Percentiles rank a stretch among this genome's conserved stretches.
Evolutionary conservation across 768 basidiomycete species (phyloP).

Genomic region (Leucocoprinus birnbaumii): DNA sequence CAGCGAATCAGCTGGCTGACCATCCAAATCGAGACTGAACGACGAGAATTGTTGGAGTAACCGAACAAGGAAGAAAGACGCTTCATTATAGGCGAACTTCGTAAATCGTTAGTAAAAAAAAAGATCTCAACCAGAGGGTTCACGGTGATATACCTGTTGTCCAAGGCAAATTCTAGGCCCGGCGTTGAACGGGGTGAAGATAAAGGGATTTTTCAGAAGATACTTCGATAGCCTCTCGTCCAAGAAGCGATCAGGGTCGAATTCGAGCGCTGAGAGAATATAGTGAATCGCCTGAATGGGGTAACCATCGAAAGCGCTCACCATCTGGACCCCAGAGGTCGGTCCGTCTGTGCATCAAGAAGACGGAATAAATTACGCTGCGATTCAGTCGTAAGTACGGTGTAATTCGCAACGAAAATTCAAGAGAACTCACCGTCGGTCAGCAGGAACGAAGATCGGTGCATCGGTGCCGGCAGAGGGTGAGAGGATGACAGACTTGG

Average conservation of each 20-base stretch:
- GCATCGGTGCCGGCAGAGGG: constrained; percentile 10
- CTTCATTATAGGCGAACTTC: constrained; percentile 55
- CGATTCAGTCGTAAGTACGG: background rate
- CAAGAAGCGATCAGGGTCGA: constrained; percentile 67
- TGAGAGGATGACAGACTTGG: constrained; percentile 16
- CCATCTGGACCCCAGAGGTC: constrained; percentile 64
- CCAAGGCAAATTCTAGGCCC: constrained; percentile 64
- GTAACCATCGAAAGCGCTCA: constrained; percentile 17
- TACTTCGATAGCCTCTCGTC: constrained; percentile 54
- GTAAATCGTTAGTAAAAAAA: too few relatives aligned
- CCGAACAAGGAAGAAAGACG: constrained; percentile 51
- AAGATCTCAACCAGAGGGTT: background rate
- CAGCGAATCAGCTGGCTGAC: constrained; percentile 28
- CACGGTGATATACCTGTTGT: constrained; percentile 22
- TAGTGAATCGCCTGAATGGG: background rate
- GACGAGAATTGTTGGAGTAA: constrained; percentile 46
- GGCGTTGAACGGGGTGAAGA: constrained; percentile 69
- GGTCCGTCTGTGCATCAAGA: constrained; percentile 38
- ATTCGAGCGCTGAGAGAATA: constrained; percentile 37
- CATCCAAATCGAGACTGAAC: constrained; percentile 35
- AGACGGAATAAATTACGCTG: constrained; percentile 25
- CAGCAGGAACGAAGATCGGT: constrained; percentile 21
- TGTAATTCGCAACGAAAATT: background rate
- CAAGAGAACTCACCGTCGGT: constrained; percentile 17
- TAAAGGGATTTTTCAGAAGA: constrained; percentile 57